A percentile compares a stretch with the other conserved stretches of the same genome.
phyloP scores from a whole-genome alignment of 164 flowering plant genomes.

The Warburgia ugandensis region DNA sequence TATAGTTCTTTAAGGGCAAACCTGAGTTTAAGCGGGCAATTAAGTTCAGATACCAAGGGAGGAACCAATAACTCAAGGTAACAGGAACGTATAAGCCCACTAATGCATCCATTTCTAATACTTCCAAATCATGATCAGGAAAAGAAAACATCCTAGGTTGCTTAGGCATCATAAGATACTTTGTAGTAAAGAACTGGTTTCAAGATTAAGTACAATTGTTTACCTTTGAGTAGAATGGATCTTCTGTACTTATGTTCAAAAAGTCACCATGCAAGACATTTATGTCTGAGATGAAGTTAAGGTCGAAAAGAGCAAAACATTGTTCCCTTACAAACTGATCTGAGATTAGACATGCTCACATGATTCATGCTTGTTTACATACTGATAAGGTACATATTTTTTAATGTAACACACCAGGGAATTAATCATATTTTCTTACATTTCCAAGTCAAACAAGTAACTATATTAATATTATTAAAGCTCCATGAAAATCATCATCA shows the following conservation, averaged over 20 bases:
- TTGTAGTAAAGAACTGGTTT: neutral
- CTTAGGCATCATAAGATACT: neutral
- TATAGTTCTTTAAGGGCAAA: too few relatives aligned
- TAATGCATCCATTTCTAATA: too few relatives aligned
- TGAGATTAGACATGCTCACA: conserved; percentile 5
- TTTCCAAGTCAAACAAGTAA: too few relatives aligned
- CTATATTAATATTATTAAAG: too few relatives aligned
- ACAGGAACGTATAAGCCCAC: too few relatives aligned
- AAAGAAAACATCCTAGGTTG: neutral
- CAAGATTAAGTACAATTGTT: neutral
- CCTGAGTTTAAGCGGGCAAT: too few relatives aligned
- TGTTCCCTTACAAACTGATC: neutral
- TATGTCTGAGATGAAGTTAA: conserved; percentile 48
- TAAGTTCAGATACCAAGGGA: too few relatives aligned
- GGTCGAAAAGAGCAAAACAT: conserved; percentile 4
- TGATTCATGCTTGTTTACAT: conserved; percentile 1
- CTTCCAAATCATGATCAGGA: neutral
- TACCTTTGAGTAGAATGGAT: conserved; percentile 60
- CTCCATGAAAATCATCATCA: too few relatives aligned
- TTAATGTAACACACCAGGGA: too few relatives aligned
- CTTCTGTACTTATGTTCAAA: conserved; percentile 41
- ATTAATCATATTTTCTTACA: too few relatives aligned
- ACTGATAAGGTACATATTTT: too few relatives aligned
- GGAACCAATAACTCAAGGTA: too few relatives aligned
- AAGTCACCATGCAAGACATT: conserved; percentile 62